These are phyloP conservation scores for Takashimella tepidaria DNA, from an alignment of 1,284 basidiomycete genomes.

Conservation along the genomic window DNA sequence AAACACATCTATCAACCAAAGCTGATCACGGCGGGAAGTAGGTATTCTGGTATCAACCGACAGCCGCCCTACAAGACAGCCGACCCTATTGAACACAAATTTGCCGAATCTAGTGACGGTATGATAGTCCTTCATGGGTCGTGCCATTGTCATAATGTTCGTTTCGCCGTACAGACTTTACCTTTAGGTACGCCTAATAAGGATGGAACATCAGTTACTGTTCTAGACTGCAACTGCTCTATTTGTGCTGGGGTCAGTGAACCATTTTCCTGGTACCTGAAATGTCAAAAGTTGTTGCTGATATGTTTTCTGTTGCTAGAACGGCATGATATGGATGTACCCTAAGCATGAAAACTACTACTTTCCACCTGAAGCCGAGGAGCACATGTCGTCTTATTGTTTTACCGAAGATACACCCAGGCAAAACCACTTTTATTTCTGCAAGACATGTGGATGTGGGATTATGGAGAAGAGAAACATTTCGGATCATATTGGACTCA, in stretches of 20 bases:
- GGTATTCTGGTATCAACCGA: background rate
- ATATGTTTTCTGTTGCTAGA: constrained; percentile 3
- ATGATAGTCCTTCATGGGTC: constrained; percentile 4
- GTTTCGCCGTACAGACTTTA: constrained; percentile 4
- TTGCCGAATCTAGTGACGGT: background rate
- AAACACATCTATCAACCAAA: no score
- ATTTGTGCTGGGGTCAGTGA: constrained; percentile 9
- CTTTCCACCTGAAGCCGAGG: background rate
- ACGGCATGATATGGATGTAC: constrained; percentile 11
- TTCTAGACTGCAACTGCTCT: constrained; percentile 8
- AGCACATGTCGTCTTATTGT: background rate
- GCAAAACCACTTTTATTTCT: constrained; percentile 10
- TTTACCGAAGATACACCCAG: background rate
- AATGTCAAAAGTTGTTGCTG: no score
- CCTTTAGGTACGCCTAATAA: background rate
- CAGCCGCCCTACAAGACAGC: background rate
- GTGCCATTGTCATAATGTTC: constrained; percentile 7
- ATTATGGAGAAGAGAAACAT: constrained; percentile 4
- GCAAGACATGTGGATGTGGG: constrained; percentile 9
- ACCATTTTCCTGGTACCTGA: background rate
- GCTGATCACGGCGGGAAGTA: background rate
- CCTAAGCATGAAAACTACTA: background rate
- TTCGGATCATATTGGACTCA: constrained; percentile 5
- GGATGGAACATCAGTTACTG: background rate
- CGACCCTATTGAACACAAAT: background rate